Conservation (phyloP, 2,329 filamentous ascomycete genomes). For the Colletotrichum truncatum region DNA sequence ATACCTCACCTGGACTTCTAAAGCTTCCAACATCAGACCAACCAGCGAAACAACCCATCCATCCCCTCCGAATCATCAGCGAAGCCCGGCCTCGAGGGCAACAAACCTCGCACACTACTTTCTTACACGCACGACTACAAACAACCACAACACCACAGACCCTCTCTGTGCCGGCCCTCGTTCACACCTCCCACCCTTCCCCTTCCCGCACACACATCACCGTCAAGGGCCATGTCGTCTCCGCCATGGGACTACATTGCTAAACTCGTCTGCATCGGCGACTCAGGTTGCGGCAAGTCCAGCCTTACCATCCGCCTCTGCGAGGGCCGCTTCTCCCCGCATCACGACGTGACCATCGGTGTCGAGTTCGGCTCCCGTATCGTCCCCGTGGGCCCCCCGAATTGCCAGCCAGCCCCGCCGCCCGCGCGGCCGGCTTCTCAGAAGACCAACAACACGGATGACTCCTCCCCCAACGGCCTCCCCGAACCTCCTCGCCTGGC, state of each 20-base stretch:
- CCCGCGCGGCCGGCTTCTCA: slow-evolving; percentile 28
- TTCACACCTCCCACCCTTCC: neutral
- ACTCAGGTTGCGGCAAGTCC: slow-evolving; percentile 96
- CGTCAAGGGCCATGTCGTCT: slow-evolving; percentile 58
- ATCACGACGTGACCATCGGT: slow-evolving; percentile 97
- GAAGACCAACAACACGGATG: slow-evolving; percentile 6
- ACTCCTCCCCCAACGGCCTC: slow-evolving; percentile 49
- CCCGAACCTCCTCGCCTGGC: slow-evolving; percentile 58
- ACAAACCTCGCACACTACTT: neutral
- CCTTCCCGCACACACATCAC: slow-evolving; percentile 16
- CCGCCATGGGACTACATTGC: slow-evolving; percentile 98
- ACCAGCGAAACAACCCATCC: slow-evolving; percentile 7
- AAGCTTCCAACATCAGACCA: slow-evolving; percentile 29
- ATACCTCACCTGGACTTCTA: slow-evolving; percentile 5
- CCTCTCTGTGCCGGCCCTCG: neutral
- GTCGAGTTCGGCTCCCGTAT: slow-evolving; percentile 96
- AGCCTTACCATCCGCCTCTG: slow-evolving; percentile 93
- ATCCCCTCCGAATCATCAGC: slow-evolving; percentile 7
- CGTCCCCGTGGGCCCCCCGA: slow-evolving; percentile 87
- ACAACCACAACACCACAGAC: slow-evolving; percentile 14
- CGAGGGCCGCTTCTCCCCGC: slow-evolving; percentile 92
- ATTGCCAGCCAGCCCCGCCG: slow-evolving; percentile 56
- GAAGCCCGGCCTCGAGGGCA: neutral
- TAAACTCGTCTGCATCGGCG: slow-evolving; percentile 97
- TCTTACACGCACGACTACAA: neutral